phyloP scores from a whole-genome alignment of 1,139 yeast species.

The Debaryomyces subglobosus region DNA sequence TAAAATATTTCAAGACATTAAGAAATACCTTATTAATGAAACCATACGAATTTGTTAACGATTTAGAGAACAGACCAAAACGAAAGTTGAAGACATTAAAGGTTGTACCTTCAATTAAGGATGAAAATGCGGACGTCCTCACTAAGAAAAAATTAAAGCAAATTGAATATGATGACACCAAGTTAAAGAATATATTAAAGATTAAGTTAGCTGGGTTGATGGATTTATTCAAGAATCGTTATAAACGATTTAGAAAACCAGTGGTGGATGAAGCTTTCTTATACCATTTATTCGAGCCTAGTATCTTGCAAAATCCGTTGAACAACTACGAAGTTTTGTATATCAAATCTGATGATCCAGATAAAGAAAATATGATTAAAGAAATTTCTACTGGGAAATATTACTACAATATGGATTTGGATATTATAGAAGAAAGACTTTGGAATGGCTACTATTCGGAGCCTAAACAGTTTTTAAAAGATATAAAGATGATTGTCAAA shows the following conservation, averaged over 20 bases:
- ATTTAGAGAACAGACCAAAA: slow-evolving; percentile 53
- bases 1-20: slow-evolving; percentile 57
- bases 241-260: slow-evolving; percentile 89
- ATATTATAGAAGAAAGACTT: slow-evolving; percentile 87
- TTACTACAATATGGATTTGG: slow-evolving; percentile 88
- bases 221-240: slow-evolving; percentile 86
- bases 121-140: slow-evolving; percentile 17
- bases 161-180: slow-evolving; percentile 73
- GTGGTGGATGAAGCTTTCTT: slow-evolving; percentile 75
- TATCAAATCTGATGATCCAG: slow-evolving; percentile 55
- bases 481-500: slow-evolving; percentile 77
- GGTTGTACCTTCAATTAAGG: slow-evolving; percentile 24
- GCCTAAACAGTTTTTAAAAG: slow-evolving; percentile 86
- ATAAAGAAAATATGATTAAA: slow-evolving; percentile 65
- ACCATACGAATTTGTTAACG: slow-evolving; percentile 65
- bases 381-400: slow-evolving; percentile 75
- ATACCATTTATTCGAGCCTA: slow-evolving; percentile 76
- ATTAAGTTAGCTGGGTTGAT: slow-evolving; percentile 83
- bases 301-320: slow-evolving; percentile 39
- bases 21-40: slow-evolving; percentile 61
- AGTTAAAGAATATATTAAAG: slow-evolving; percentile 79
- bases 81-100: slow-evolving; percentile 44
- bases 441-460: slow-evolving; percentile 98
- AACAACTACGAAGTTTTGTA: slow-evolving; percentile 51
- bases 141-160: slow-evolving; percentile 45